These are phyloP conservation scores for Phytophthora niederhauseri DNA, from an alignment of 352 stramenopile species.

Conservation along the genomic window DNA sequence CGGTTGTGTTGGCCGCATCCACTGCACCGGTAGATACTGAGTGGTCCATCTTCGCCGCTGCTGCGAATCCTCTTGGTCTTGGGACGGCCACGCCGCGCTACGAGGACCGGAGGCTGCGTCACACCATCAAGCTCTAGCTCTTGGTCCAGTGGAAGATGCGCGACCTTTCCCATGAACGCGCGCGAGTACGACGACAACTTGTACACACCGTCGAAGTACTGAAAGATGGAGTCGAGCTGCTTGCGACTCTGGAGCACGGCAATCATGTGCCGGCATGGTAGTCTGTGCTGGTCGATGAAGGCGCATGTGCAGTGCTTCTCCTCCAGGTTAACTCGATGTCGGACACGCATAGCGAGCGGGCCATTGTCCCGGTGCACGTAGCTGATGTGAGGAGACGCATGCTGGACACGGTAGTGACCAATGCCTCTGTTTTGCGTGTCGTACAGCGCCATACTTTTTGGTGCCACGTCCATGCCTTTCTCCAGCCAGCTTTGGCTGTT, in stretches of 20 bases:
- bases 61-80: too few relatives aligned
- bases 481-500: neutral
- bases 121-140: neutral
- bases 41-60: too few relatives aligned
- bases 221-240: neutral
- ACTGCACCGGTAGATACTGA: too few relatives aligned
- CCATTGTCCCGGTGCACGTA: neutral
- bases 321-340: neutral
- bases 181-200: neutral
- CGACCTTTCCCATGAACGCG: neutral
- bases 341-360: neutral
- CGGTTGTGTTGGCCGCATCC: too few relatives aligned
- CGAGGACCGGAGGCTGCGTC: too few relatives aligned
- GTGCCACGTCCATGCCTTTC: neutral
- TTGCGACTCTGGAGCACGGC: neutral
- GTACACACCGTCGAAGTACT: neutral
- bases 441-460: constrained; percentile 1
- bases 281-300: neutral
- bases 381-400: neutral
- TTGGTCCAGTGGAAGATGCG: neutral
- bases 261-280: neutral
- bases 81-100: too few relatives aligned
- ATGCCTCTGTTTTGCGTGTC: neutral
- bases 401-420: neutral
- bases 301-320: neutral